These are phyloP conservation scores for Sporothrix sp. DNA, from an alignment of 2,329 filamentous ascomycete species.

Conservation along the genomic window DNA sequence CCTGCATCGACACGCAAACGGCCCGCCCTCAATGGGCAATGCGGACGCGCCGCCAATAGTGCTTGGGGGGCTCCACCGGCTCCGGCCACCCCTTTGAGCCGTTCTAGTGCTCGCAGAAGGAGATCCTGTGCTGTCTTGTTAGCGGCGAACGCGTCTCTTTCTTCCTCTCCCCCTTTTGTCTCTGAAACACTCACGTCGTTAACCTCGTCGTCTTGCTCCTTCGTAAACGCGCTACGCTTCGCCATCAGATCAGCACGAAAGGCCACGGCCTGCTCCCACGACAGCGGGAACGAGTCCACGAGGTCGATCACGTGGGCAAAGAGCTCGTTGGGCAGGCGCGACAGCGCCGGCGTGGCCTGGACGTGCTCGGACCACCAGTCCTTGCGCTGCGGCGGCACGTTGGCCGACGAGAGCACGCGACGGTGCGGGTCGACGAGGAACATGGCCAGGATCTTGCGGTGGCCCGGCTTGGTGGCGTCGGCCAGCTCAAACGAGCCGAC, in stretches of 20 bases:
- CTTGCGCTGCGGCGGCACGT: conserved; percentile 30
- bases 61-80: too few species aligned
- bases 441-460: conserved; percentile 46
- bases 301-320: conserved; percentile 19
- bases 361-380: conserved; percentile 27
- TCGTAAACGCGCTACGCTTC: conserved; percentile 13
- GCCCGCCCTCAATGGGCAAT: too few species aligned
- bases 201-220: not conserved
- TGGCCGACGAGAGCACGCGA: conserved; percentile 36
- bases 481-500: conserved; percentile 40
- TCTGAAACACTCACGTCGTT: not conserved
- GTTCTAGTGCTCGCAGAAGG: conserved; percentile 10
- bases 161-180: not conserved
- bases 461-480: conserved; percentile 41
- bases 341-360: not conserved
- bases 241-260: conserved; percentile 20
- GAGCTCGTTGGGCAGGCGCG: conserved; percentile 21
- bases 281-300: conserved; percentile 21
- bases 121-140: not conserved
- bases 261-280: conserved; percentile 19
- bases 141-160: not conserved
- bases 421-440: conserved; percentile 48
- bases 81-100: not conserved
- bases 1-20: not conserved
- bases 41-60: too few species aligned